Base-by-base conservation (phyloP, 192 early-diverging fungal species). In the Linderina pennispora region DNA sequence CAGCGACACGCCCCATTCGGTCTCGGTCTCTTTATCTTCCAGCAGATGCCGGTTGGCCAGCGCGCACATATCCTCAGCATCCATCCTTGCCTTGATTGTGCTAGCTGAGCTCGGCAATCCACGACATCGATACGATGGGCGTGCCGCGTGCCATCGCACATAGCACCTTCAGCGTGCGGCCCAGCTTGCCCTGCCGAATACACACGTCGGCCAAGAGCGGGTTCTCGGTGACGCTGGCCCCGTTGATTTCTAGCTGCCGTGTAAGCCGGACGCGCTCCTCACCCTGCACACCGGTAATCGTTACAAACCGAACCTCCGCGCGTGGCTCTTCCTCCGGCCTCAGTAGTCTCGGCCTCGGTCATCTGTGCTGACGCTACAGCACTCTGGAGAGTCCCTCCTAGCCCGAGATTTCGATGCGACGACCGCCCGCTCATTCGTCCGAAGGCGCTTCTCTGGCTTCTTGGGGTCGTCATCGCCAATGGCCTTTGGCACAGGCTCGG, bases 161-260 rank as follows among this genome's bases (percentile, higher is more conserved):
- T 1, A 71, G 51, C 9, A 71, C 67, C 15, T 71, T 71, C 35
- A 63, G 51, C 1, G 60, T 71, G 42, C 67, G 60, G 15, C 48
- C 51, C 11, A 71, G 52, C 19, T 38, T 34, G 11, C 54, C 55
- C 8, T 54, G 34, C 9, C 48, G 50, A 8, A 71, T 23, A n/a
- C 67, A 71, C 1, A 55, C n/a, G 13, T 40, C 24, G 18, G 67
- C 61, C 1, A 15, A 11, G 20, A 71, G 39, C 18, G 67, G 67
- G 43, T 71, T 43, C 4, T 59, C 67, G 9, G 56, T 60, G 5
- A 58, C 40, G 1, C 18, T 8, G 15, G 58, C 16, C 1, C 50
- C 46, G 4, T 40, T 48, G 2, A 43, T 8, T 2, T 45, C 39
- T 0, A 62, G 50, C n/a, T 23, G 19, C 14, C 20, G 48, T 0